Evolutionary conservation across 225 moss, liverwort and hornwort genomes (phyloP), one percentile per base, ranked within the genome.

Genomic region (Lunularia cruciata): DNA sequence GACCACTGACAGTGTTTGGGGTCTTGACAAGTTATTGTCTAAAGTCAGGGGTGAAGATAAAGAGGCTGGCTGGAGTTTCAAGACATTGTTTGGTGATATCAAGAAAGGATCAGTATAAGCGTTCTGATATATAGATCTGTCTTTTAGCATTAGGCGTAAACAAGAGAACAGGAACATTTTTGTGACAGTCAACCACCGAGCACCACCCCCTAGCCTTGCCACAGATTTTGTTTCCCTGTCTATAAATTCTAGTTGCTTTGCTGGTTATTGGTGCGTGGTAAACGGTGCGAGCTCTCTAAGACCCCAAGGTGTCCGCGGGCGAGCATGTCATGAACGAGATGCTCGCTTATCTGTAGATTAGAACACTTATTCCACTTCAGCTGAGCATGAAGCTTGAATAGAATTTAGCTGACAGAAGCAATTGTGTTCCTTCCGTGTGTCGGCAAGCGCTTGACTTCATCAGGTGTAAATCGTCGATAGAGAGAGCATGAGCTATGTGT

Each of bases 1-100:
- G 34, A 84, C 84, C 36, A 71, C 71, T 16, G 73, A 76, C 42
- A 69, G 40, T 28, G 75, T 67, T 7, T 98, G 89, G 79, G 96
- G 93, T 63, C 83, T 93, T 32, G 90, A 91, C 23, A 78, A 86
- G 15, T 82, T 93, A 78, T 72, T 93, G 75, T 81, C 84, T 12
- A 98, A 91, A 83, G 87, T 91, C 71, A 80, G 86, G 20, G 82
- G 89, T 19, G 76, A 92, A 81, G 66, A 71, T 69, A 74, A 85
- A 72, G 65, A 76, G 33, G 71, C 70, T 37, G 79, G 87, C 11
- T 79, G 80, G 80, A 83, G 75, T 67, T 74, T 84, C 67, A 84
- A 84, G 68, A 72, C 71, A 6, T 71, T 84, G 19, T 84, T 84
- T 68, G 84, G 84, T 60, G 74, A 70, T 43, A 46, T 46, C 20